phyloP scores from a whole-genome alignment of 1,284 basidiomycete species.

The Athelia psychrophila region DNA sequence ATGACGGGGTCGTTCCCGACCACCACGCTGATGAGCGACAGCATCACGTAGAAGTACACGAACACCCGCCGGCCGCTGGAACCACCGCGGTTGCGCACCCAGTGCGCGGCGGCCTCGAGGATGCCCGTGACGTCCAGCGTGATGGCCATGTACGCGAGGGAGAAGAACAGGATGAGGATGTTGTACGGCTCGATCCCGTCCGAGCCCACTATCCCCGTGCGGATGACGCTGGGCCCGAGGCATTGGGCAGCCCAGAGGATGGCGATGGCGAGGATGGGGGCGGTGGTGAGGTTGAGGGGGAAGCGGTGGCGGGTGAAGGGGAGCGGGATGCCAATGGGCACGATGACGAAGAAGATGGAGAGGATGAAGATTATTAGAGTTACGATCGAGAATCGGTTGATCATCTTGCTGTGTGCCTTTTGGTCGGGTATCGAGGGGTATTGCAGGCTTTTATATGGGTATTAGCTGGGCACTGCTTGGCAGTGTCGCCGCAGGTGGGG shows the following conservation, averaged over 20 bases:
- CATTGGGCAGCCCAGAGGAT: slow-evolving; percentile 73
- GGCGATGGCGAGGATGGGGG: slow-evolving; percentile 78
- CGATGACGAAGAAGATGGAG: slow-evolving; percentile 73
- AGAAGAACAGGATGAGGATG: slow-evolving; percentile 91
- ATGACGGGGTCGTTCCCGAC: slow-evolving; percentile 93
- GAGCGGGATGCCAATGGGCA: slow-evolving; percentile 55
- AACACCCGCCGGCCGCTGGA: slow-evolving; percentile 71
- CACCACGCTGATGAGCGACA: slow-evolving; percentile 75
- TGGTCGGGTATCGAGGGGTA: too few relatives aligned
- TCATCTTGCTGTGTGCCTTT: slow-evolving; percentile 25
- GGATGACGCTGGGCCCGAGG: slow-evolving; percentile 55
- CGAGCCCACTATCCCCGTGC: slow-evolving; percentile 68
- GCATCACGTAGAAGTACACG: slow-evolving; percentile 77
- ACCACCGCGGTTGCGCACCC: slow-evolving; percentile 79
- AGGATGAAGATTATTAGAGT: slow-evolving; percentile 72
- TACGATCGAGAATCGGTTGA: slow-evolving; percentile 51
- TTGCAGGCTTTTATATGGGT: too few relatives aligned
- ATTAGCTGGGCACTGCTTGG: too few relatives aligned
- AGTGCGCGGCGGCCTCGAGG: slow-evolving; percentile 84
- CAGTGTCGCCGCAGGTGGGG: too few relatives aligned
- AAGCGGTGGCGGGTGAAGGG: slow-evolving; percentile 33
- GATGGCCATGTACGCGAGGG: slow-evolving; percentile 92
- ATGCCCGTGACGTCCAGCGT: slow-evolving; percentile 90
- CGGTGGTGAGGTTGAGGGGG: slow-evolving; percentile 66
- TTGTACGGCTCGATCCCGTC: slow-evolving; percentile 89